Conservation (phyloP, 257 asterid species). For the Nicotiana tabacum region DNA sequence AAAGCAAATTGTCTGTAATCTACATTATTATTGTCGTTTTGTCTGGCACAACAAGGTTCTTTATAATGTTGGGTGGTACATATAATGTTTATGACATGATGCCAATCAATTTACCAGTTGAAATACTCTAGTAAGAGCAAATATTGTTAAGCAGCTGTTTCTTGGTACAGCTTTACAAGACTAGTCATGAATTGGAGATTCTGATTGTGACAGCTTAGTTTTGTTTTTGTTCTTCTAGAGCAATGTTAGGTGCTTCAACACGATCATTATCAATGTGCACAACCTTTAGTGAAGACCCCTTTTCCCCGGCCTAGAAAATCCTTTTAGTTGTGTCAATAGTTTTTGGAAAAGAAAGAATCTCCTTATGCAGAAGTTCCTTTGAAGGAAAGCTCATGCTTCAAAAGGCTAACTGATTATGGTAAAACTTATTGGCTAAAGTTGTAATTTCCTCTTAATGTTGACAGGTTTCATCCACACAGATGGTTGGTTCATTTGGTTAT, state of each 20-base stretch:
- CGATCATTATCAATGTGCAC: neutral
- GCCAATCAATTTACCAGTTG: neutral
- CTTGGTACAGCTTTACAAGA: neutral
- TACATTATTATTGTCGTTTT: neutral
- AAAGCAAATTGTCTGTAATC: neutral
- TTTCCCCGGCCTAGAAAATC: neutral
- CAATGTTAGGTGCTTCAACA: neutral
- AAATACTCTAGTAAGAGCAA: neutral
- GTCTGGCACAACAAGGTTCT: neutral
- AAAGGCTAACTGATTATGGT: neutral
- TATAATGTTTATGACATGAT: neutral
- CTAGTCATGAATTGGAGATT: neutral
- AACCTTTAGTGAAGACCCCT: neutral
- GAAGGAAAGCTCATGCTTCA: neutral
- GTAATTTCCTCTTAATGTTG: constrained; percentile 10
- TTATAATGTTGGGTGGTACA: neutral
- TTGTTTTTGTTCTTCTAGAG: neutral
- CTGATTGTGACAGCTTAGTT: neutral
- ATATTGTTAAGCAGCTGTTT: neutral
- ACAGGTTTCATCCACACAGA: constrained; percentile 73
- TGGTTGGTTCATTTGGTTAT: constrained; percentile 87
- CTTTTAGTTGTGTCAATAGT: neutral
- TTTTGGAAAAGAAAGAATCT: neutral
- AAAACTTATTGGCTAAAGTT: neutral
- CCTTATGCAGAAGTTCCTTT: neutral